A percentile compares a stretch with the other conserved stretches of the same genome.
These are phyloP conservation scores for Aspergillus bridgeri DNA, from an alignment of 495 filamentous ascomycete genomes.

Conservation along the genomic window DNA sequence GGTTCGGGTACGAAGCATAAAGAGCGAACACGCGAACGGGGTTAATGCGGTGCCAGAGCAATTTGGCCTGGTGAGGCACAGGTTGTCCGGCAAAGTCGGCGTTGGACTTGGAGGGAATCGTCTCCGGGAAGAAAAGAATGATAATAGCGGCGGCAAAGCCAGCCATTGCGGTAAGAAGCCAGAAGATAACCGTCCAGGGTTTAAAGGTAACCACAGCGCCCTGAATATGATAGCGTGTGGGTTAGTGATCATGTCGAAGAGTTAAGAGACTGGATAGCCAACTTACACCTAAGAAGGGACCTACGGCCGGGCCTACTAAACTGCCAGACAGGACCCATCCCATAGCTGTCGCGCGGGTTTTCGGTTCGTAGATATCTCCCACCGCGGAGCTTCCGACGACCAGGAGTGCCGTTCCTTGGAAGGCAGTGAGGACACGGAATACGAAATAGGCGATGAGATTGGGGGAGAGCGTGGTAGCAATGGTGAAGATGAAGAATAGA, in stretches of 20 bases:
- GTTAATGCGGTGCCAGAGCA: conserved; percentile 36
- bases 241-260: neutral
- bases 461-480: conserved; percentile 64
- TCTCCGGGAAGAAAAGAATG: conserved; percentile 36
- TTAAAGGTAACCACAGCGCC: conserved; percentile 56
- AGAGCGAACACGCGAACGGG: conserved; percentile 43
- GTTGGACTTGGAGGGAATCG: conserved; percentile 34
- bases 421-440: conserved; percentile 66
- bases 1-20: conserved; percentile 6
- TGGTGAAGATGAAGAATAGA: conserved; percentile 60
- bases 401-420: conserved; percentile 58
- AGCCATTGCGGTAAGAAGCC: conserved; percentile 53
- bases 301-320: conserved; percentile 54
- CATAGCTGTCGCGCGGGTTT: conserved; percentile 48
- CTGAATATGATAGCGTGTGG: conserved; percentile 40
- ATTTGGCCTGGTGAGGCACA: conserved; percentile 41
- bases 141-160: conserved; percentile 36
- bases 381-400: neutral
- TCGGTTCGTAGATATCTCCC: conserved; percentile 30
- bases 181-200: conserved; percentile 56
- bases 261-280: neutral
- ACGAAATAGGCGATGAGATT: conserved; percentile 65
- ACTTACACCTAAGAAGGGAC: conserved; percentile 25
- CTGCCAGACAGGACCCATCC: conserved; percentile 54
- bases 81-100: conserved; percentile 49